Evolutionary conservation across 1,139 yeast species (phyloP).

Genomic region (Groenewaldozyma sp.): DNA sequence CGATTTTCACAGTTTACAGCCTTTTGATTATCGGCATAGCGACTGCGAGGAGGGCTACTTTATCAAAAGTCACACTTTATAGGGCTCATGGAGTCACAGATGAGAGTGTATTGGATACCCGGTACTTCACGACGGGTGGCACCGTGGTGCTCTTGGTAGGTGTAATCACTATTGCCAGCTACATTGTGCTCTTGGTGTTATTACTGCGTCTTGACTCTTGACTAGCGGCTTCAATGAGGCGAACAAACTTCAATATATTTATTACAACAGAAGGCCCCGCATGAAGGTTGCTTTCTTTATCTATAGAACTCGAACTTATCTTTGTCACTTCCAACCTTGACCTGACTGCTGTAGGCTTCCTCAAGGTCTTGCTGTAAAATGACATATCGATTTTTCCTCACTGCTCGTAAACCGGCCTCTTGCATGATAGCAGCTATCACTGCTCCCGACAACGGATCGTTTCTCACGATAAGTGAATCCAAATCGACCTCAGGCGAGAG

Average conservation of each 20-base stretch:
- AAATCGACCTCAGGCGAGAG: conserved; percentile 96
- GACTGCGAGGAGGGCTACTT: conserved; percentile 21
- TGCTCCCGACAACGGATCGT: conserved; percentile 96
- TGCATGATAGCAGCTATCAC: conserved; percentile 99
- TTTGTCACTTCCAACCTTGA: conserved; percentile 88
- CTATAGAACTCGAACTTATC: conserved; percentile 97
- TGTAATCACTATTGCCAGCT: conserved; percentile 20
- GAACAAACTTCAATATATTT: conserved; percentile 27
- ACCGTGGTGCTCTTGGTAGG: conserved; percentile 25
- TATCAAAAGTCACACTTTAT: conserved; percentile 17
- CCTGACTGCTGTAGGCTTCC: conserved; percentile 95
- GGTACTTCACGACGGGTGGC: conserved; percentile 24
- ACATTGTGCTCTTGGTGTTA: conserved; percentile 21
- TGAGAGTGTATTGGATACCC: conserved; percentile 6
- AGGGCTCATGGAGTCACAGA: conserved; percentile 9
- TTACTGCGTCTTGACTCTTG: conserved; percentile 9
- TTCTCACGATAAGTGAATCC: conserved; percentile 88
- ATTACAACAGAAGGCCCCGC: too few species aligned
- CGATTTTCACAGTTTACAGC: conserved; percentile 31
- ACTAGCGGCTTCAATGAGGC: not conserved
- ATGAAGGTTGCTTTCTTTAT: conserved; percentile 33
- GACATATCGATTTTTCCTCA: conserved; percentile 93
- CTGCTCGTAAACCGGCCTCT: conserved; percentile 98
- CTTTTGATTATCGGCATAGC: conserved; percentile 29
- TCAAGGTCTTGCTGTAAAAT: conserved; percentile 92